phyloP scores from a whole-genome alignment of 345 rosid species.

The Pugionium dolabratum region DNA sequence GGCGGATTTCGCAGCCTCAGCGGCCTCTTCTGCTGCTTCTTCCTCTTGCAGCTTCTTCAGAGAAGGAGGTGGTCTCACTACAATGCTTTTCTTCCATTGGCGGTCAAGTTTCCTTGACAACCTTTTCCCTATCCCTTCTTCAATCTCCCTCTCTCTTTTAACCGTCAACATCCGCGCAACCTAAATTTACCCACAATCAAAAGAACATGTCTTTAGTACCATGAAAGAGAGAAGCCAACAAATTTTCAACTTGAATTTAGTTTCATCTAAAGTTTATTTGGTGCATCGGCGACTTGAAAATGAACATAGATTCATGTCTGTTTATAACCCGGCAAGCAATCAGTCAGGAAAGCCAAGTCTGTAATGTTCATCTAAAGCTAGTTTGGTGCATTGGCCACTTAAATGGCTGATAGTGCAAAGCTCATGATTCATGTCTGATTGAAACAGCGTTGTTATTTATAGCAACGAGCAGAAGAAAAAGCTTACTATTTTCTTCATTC shows the following conservation, averaged over 20 bases:
- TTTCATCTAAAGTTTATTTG: background rate
- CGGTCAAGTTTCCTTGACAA: constrained; percentile 88
- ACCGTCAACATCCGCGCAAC: constrained; percentile 82
- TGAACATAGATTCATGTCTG: background rate
- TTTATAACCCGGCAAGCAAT: too few species aligned
- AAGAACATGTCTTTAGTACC: constrained; percentile 18
- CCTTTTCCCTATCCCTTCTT: constrained; percentile 84
- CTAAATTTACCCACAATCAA: constrained; percentile 42
- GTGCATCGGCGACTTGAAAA: background rate
- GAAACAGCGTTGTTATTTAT: background rate
- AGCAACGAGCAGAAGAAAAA: background rate
- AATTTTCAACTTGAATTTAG: background rate
- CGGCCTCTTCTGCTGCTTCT: constrained; percentile 83
- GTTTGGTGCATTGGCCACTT: too few species aligned
- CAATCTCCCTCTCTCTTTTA: constrained; percentile 83
- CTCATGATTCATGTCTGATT: constrained; percentile 1
- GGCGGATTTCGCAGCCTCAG: constrained; percentile 57
- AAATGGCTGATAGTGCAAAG: background rate
- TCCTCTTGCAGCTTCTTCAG: constrained; percentile 70
- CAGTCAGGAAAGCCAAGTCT: too few species aligned
- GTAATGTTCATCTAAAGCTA: too few species aligned
- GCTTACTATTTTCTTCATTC: constrained; percentile 81
- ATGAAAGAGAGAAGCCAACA: background rate
- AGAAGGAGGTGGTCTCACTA: constrained; percentile 84
- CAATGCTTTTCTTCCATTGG: constrained; percentile 87